phyloP scores from a whole-genome alignment of 164 flowering plant genomes.

The Echeveria elegans region DNA sequence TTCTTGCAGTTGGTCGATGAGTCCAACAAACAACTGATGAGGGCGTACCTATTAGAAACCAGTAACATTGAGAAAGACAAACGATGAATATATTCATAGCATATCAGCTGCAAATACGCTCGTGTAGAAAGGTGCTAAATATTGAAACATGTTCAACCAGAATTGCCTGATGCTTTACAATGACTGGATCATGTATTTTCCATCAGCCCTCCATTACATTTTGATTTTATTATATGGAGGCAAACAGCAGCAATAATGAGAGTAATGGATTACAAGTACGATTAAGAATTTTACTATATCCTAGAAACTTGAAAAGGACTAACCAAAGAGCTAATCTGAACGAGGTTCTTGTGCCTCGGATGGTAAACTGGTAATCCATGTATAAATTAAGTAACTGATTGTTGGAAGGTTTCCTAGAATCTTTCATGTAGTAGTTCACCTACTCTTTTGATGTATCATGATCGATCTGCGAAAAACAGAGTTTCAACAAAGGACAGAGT shows the following conservation, averaged over 20 bases:
- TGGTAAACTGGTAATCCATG: neutral
- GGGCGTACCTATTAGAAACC: conserved; percentile 77
- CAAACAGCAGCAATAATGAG: too few species aligned
- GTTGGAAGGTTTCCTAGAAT: neutral
- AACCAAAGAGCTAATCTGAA: too few species aligned
- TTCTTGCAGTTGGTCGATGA: conserved; percentile 63
- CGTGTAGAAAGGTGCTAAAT: neutral
- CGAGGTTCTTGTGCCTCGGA: neutral
- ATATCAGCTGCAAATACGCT: neutral
- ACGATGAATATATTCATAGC: conserved; percentile 15
- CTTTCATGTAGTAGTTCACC: neutral
- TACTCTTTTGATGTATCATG: neutral
- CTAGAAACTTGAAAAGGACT: too few species aligned
- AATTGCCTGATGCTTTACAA: neutral
- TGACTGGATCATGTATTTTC: neutral
- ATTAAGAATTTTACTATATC: too few species aligned
- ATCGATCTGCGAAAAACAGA: neutral
- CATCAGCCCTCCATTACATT: too few species aligned
- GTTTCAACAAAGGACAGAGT: neutral
- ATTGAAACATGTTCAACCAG: neutral
- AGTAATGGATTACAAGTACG: too few species aligned
- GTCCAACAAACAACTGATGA: conserved; percentile 45
- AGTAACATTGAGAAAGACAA: conserved; percentile 38
- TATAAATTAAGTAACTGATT: neutral
- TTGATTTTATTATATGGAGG: too few species aligned